A percentile compares a stretch with the other conserved stretches of the same genome.
Evolutionary conservation across 176 grass and related monocot species (phyloP).

Genomic region (Carex myosuroides): DNA sequence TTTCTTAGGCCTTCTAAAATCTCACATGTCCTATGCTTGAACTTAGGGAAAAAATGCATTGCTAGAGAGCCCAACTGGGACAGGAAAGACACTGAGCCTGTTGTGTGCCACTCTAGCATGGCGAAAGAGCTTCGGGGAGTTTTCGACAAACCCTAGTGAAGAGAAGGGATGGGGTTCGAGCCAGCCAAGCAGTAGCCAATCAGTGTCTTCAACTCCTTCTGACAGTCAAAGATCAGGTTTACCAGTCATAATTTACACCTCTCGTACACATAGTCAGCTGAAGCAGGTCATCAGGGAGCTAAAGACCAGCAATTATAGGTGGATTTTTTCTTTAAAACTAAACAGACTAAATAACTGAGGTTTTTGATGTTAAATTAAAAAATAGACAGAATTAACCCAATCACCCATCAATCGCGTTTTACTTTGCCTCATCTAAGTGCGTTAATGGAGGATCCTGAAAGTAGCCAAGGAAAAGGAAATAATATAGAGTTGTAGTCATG

Average conservation of each 20-base stretch:
- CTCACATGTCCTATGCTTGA: conserved; percentile 18
- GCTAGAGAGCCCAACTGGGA: conserved; percentile 88
- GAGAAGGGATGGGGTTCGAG: conserved; percentile 35
- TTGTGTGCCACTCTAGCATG: conserved; percentile 80
- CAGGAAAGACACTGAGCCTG: conserved; percentile 88
- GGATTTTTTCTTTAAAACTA: background rate
- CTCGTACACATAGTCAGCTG: conserved; percentile 92
- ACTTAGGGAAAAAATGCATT: conserved; percentile 73
- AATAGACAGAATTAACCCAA: background rate
- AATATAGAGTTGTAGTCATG: background rate
- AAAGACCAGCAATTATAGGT: conserved; percentile 87
- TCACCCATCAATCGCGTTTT: background rate
- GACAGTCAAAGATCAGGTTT: conserved; percentile 32
- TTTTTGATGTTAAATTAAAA: background rate
- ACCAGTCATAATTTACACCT: conserved; percentile 90
- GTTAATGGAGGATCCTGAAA: background rate
- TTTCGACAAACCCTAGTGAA: conserved; percentile 35
- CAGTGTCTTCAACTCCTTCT: conserved; percentile 17
- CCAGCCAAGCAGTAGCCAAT: conserved; percentile 50
- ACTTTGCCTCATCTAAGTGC: background rate
- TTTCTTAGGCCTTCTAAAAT: background rate
- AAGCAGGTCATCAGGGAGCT: conserved; percentile 93
- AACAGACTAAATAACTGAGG: background rate
- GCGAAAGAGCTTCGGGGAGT: conserved; percentile 70
- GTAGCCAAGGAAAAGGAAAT: background rate